Conservation (phyloP, 257 asterid genomes). For the Jasminum sambac region DNA sequence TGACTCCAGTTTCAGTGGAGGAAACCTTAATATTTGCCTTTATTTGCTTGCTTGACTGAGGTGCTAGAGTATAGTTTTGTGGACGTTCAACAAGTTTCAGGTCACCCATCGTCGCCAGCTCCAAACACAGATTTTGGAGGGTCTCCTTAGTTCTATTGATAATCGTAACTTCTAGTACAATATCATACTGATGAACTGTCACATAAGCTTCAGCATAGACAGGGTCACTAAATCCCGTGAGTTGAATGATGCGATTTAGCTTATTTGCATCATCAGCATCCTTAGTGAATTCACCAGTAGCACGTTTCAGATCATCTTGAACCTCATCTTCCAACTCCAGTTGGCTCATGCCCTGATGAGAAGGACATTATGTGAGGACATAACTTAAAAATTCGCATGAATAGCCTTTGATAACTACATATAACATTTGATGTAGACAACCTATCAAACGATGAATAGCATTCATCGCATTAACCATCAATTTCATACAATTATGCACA, state of each 20-base stretch:
- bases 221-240: constrained; percentile 95
- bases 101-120: constrained; percentile 97
- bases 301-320: constrained; percentile 94
- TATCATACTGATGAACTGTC: constrained; percentile 94
- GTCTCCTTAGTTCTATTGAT: constrained; percentile 91
- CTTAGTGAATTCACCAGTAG: constrained; percentile 87
- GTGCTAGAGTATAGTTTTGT: constrained; percentile 87
- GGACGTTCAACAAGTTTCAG: constrained; percentile 98
- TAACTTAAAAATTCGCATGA: background rate
- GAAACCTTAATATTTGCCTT: constrained; percentile 95
- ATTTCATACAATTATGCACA: background rate
- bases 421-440: background rate
- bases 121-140: constrained; percentile 91
- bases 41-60: constrained; percentile 91
- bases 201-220: constrained; percentile 98
- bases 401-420: background rate
- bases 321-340: constrained; percentile 90
- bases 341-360: constrained; percentile 86
- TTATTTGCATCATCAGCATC: constrained; percentile 84
- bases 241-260: constrained; percentile 84
- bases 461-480: background rate
- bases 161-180: constrained; percentile 87
- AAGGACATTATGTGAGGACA: constrained; percentile 11
- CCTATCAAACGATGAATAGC: background rate
- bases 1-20: constrained; percentile 95